A percentile compares a stretch with the other conserved stretches of the same genome.
phyloP scores from a whole-genome alignment of 768 basidiomycete species.

The Phlebiopsis gigantea region DNA sequence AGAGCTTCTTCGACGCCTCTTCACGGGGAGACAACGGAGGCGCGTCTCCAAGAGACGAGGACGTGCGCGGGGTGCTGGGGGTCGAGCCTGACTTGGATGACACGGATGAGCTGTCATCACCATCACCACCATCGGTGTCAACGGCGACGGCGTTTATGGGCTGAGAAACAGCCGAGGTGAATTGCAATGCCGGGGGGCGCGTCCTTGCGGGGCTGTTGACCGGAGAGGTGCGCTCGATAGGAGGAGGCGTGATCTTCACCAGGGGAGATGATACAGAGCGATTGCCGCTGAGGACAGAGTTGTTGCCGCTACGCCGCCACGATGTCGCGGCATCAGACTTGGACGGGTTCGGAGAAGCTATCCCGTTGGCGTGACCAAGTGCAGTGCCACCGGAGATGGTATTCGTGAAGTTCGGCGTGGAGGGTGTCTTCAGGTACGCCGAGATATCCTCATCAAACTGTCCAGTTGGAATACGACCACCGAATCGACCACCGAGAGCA shows the following conservation, averaged over 20 bases:
- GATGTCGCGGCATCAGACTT: conserved; percentile 77
- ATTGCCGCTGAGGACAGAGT: conserved; percentile 66
- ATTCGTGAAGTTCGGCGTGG: conserved; percentile 58
- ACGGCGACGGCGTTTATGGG: conserved; percentile 33
- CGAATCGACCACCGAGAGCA: conserved; percentile 70
- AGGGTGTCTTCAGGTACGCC: conserved; percentile 30
- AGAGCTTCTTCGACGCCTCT: conserved; percentile 80
- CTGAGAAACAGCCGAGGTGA: conserved; percentile 32
- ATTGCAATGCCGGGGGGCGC: conserved; percentile 59
- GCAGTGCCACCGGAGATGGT: conserved; percentile 69
- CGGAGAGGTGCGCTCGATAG: conserved; percentile 53
- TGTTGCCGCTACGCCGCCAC: conserved; percentile 75
- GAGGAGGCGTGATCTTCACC: conserved; percentile 72
- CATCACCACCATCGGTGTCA: conserved; percentile 49
- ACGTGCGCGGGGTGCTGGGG: conserved; percentile 71
- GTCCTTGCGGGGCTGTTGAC: conserved; percentile 25
- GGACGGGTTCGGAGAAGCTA: conserved; percentile 42
- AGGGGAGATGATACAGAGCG: conserved; percentile 42
- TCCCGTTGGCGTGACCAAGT: conserved; percentile 33
- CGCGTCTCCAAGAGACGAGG: conserved; percentile 43
- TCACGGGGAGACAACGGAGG: conserved; percentile 77
- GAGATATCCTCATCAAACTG: conserved; percentile 34
- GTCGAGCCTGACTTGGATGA: conserved; percentile 53
- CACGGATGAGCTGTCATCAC: conserved; percentile 48
- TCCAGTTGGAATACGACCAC: conserved; percentile 49